Base-by-base conservation (phyloP, 2,329 filamentous ascomycete genomes). In the Beauveria medogensis region DNA sequence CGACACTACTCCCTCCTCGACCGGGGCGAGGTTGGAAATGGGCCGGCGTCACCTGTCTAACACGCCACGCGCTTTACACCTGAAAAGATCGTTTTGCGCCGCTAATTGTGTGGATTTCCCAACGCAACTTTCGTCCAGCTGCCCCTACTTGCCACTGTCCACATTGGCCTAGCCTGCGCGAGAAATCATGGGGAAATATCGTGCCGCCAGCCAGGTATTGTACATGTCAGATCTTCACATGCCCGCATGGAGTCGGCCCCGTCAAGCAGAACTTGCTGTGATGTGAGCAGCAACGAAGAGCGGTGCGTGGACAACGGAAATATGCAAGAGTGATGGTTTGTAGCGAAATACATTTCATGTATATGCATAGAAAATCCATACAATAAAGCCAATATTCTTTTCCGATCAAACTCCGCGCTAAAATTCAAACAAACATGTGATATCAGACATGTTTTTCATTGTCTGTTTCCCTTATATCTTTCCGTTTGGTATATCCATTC, bases 301-400 rank as follows among this genome's bases (percentile, higher is more conserved):
- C 28, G 9, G 9, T 30, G 8, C 28, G 2, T 30, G 2, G 1
- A 9, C 28, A 10, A 3, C 28, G 28, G 28, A 3, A 4, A 34
- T 14, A 34, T 34, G 10, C 4, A 2, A 5, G 43, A 54, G 7
- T 2, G 9, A 46, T 55, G n/a, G 7, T 46, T 30, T 30, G 26
- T 46, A 55, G 53, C 41, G 5, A 30, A 30, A 34, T 55, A 34
- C 34, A 46, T 55, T 46, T 9, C 18, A 43, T 26, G 20, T 22
- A 22, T 26, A 44, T 50, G 40, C 24, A 37, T 26, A 43, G 12
- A 28, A 44, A 20, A 57, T 9, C 34, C 28, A 57, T 57, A 50
- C 30, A 48, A n/a, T 16, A 48, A 57, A 48, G 58, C 37, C 50
- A 55, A 30, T 34, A 62, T 26, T 41, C 54, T 60, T 54, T 40